Percentiles rank a stretch among this genome's conserved stretches.
These are phyloP conservation scores for Babesia bovis DNA, from an alignment of 169 alveolate species.

Conservation along the genomic window DNA sequence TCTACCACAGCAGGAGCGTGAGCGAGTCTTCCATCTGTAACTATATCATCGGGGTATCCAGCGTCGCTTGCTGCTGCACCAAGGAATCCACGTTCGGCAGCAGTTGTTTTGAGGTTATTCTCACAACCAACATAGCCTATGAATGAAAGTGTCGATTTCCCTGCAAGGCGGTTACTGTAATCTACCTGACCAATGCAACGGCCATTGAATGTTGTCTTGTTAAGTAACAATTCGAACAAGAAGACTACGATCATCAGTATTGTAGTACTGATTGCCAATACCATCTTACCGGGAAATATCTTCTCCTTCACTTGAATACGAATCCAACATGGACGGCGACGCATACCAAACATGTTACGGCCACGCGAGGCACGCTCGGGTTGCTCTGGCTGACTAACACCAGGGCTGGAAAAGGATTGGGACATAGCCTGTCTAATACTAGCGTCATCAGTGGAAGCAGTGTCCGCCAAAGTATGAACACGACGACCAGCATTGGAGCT, in stretches of 20 bases:
- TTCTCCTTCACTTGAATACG: not conserved
- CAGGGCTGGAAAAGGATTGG: not conserved
- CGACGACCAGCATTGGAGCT: not conserved
- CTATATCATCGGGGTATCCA: conserved; percentile 73
- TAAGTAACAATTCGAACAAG: conserved; percentile 33
- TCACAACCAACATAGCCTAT: conserved; percentile 83
- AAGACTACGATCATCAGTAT: conserved; percentile 5
- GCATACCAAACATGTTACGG: not conserved
- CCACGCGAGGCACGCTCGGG: not conserved
- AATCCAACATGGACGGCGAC: not conserved
- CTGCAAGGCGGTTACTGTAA: conserved; percentile 58
- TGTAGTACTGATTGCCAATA: not conserved
- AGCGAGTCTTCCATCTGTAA: not conserved
- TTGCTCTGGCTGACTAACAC: not conserved
- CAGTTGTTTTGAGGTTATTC: conserved; percentile 67
- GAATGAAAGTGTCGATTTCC: conserved; percentile 33
- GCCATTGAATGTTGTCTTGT: conserved; percentile 78
- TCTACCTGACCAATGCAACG: conserved; percentile 74
- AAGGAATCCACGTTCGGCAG: conserved; percentile 61
- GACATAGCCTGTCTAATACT: not conserved
- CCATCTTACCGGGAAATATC: conserved; percentile 13
- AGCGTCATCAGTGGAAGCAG: not conserved
- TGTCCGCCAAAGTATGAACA: conserved; percentile 1
- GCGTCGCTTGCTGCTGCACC: conserved; percentile 70
- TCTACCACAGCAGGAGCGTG: conserved; percentile 55